phyloP scores from a whole-genome alignment of 2,329 filamentous ascomycete genomes.

The Penicillium janthinellum region DNA sequence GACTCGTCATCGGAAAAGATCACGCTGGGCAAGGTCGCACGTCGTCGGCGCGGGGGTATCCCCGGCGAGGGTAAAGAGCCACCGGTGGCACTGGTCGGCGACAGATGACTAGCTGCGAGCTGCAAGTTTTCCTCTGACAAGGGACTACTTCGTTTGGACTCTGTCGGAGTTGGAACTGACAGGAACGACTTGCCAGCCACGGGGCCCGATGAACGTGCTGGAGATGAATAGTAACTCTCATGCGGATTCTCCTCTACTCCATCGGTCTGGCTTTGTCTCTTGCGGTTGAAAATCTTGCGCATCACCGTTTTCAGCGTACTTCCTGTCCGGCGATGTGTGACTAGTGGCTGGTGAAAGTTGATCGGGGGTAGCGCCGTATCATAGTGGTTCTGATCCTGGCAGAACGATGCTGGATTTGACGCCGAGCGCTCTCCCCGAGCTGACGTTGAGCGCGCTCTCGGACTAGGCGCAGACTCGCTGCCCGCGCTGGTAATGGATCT shows the following conservation, averaged over 20 bases:
- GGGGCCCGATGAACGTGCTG: slow-evolving; percentile 16
- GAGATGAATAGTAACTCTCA: slow-evolving; percentile 22
- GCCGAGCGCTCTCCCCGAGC: slow-evolving; percentile 20
- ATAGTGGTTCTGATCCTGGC: slow-evolving; percentile 18
- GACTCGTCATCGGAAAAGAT: slow-evolving; percentile 46
- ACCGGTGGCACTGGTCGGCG: slow-evolving; percentile 22
- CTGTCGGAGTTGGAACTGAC: slow-evolving; percentile 29
- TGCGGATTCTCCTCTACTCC: slow-evolving; percentile 28
- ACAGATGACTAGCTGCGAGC: slow-evolving; percentile 18
- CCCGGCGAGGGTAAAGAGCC: slow-evolving; percentile 26
- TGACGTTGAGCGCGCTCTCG: slow-evolving; percentile 13
- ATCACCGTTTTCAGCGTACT: slow-evolving; percentile 49
- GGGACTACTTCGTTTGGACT: slow-evolving; percentile 27
- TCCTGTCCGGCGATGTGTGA: slow-evolving; percentile 42
- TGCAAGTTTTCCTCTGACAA: slow-evolving; percentile 26
- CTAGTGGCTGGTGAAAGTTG: slow-evolving; percentile 29
- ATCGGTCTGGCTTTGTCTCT: slow-evolving; percentile 38
- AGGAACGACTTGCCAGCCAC: slow-evolving; percentile 23
- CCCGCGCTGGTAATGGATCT: slow-evolving; percentile 25
- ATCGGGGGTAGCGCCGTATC: slow-evolving; percentile 38
- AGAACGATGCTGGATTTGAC: slow-evolving; percentile 19
- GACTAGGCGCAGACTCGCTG: slow-evolving; percentile 20
- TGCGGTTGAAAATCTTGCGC: slow-evolving; percentile 48
- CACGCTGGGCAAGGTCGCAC: slow-evolving; percentile 49
- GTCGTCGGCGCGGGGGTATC: slow-evolving; percentile 34